These are phyloP conservation scores for Pleurotus eryngii DNA, from an alignment of 768 basidiomycete species.

Conservation along the genomic window DNA sequence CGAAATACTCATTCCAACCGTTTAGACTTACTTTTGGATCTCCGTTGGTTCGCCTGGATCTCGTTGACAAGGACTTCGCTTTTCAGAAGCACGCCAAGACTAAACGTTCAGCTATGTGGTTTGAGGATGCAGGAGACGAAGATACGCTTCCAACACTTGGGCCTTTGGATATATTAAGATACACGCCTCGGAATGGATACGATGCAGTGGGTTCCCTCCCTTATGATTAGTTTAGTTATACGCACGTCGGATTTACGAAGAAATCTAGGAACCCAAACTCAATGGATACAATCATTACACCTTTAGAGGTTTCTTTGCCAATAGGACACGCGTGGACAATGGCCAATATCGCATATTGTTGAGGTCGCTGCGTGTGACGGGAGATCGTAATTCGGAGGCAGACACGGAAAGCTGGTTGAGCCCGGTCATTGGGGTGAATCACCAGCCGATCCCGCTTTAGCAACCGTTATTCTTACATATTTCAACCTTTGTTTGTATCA, in stretches of 20 bases:
- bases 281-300: constrained; percentile 4
- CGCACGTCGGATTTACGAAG: background rate
- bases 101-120: constrained; percentile 8
- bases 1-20: constrained; percentile 12
- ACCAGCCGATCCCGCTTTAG: background rate
- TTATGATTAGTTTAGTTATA: background rate
- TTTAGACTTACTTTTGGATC: constrained; percentile 25
- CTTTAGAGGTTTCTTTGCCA: constrained; percentile 3
- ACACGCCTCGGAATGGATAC: constrained; percentile 12
- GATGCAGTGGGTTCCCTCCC: background rate
- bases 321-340: constrained; percentile 1
- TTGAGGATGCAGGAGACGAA: constrained; percentile 17
- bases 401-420: constrained; percentile 6
- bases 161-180: constrained; percentile 9
- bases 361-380: background rate
- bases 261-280: background rate
- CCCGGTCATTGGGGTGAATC: constrained; percentile 1
- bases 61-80: constrained; percentile 25
- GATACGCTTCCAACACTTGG: constrained; percentile 13
- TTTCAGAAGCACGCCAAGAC: constrained; percentile 17
- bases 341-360: constrained; percentile 3
- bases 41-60: constrained; percentile 25
- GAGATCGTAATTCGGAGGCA: background rate
- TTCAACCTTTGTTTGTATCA: too few relatives aligned
- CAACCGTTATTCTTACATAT: too few relatives aligned